These are phyloP conservation scores for Entonaema liquescens DNA, from an alignment of 495 filamentous ascomycete species.

Conservation along the genomic window DNA sequence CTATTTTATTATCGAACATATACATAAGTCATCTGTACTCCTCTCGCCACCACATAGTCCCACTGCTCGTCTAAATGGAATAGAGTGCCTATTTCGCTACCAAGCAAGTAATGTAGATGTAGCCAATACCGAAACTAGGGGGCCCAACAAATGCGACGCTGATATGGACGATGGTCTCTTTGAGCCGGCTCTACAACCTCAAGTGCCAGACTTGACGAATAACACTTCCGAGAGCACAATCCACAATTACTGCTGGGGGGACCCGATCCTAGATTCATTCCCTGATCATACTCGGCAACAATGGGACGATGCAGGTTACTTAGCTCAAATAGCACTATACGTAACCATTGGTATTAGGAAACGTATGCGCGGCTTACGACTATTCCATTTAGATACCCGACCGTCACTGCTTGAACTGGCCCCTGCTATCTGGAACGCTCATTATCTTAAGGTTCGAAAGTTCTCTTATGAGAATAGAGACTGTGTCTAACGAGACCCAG, in stretches of 20 bases:
- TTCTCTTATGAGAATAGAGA: constrained; percentile 2
- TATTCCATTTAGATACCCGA: constrained; percentile 12
- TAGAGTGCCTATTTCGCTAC: constrained; percentile 44
- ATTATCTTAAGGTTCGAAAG: constrained; percentile 50
- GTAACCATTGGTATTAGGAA: constrained; percentile 47
- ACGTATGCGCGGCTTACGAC: constrained; percentile 36
- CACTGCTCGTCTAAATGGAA: constrained; percentile 45
- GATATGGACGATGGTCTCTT: neutral
- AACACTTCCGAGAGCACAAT: neutral
- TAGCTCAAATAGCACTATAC: constrained; percentile 49
- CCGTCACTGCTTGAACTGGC: constrained; percentile 54
- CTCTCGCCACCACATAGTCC: constrained; percentile 44
- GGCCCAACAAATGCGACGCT: neutral
- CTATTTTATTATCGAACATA: constrained; percentile 45
- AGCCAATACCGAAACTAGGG: neutral
- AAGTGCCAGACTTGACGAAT: constrained; percentile 11
- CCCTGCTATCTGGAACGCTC: constrained; percentile 56
- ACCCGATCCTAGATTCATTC: neutral
- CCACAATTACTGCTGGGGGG: neutral
- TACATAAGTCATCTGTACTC: constrained; percentile 43
- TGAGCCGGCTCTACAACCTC: neutral
- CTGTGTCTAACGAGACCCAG: constrained; percentile 36
- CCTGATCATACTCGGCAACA: neutral
- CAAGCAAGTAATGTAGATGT: neutral
- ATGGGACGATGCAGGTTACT: constrained; percentile 36